Evolutionary conservation across 768 basidiomycete genomes (phyloP).

Genomic region (Lactarius pseudohatsudake): DNA sequence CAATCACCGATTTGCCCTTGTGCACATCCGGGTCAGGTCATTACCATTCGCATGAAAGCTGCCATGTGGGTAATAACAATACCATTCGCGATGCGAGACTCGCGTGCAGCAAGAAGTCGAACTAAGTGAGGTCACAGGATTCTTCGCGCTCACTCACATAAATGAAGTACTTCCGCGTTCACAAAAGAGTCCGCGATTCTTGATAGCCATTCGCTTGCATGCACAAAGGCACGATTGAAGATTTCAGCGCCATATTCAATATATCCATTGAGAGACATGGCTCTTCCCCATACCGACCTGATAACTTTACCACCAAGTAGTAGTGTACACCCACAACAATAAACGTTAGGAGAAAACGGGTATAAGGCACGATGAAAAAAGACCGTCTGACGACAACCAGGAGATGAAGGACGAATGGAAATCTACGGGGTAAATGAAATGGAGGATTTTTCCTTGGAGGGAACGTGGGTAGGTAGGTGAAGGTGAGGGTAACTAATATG

Average conservation of each 20-base stretch:
- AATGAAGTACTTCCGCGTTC: not conserved
- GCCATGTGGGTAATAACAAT: not conserved
- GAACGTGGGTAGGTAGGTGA: constrained; percentile 1
- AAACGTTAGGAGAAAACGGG: constrained; percentile 6
- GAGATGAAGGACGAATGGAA: not conserved
- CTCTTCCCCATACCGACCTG: constrained; percentile 1
- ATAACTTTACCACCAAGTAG: constrained; percentile 17
- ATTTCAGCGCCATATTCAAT: not conserved
- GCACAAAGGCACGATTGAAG: not conserved
- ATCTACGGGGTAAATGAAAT: constrained; percentile 6
- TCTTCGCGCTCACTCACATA: not conserved
- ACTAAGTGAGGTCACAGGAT: not conserved
- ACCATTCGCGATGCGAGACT: not conserved
- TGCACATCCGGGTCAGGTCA: not conserved
- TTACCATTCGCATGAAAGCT: not conserved
- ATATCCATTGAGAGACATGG: constrained; percentile 5
- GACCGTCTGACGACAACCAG: constrained; percentile 10
- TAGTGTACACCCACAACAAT: constrained; percentile 26
- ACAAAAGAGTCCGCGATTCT: not conserved
- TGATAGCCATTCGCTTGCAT: not conserved
- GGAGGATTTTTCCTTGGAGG: not conserved
- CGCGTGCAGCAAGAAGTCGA: not conserved
- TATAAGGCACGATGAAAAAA: constrained; percentile 16
- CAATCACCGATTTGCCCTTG: not conserved
- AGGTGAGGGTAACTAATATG: constrained; percentile 20